Evolutionary conservation across 495 filamentous ascomycete genomes (phyloP).

Genomic region (Astrothelium macrocarpum): DNA sequence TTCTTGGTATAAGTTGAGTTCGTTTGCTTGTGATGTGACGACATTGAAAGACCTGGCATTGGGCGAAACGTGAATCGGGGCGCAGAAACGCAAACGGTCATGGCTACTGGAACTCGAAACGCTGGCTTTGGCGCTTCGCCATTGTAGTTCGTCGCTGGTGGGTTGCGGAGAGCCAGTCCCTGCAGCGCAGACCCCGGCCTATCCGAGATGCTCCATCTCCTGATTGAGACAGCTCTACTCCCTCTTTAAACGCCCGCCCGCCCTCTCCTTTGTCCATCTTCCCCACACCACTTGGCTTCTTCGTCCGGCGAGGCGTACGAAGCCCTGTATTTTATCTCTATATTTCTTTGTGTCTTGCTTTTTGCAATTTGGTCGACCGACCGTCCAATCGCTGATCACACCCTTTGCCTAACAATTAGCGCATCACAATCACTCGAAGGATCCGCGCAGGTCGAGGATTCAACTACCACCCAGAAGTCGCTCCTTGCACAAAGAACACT

Average conservation of each 20-base stretch:
- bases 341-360: not conserved
- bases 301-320: not conserved
- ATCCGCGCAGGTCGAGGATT: constrained; percentile 3
- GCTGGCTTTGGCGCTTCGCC: constrained; percentile 2
- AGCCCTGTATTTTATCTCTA: not conserved
- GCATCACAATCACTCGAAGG: not conserved
- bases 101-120: not conserved
- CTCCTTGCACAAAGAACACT: not conserved
- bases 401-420: not conserved
- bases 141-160: no score
- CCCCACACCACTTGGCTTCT: not conserved
- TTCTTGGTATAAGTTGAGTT: no score
- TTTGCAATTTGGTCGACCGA: not conserved
- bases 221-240: not conserved
- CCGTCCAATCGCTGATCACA: not conserved
- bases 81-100: not conserved
- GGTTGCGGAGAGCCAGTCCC: no score
- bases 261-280: not conserved
- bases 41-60: not conserved
- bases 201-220: not conserved
- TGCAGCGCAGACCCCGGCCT: not conserved
- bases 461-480: not conserved
- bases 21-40: not conserved
- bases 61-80: not conserved
- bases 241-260: not conserved